Conservation (phyloP, 495 filamentous ascomycete species). For the Penicillium psychrofluorescens region DNA sequence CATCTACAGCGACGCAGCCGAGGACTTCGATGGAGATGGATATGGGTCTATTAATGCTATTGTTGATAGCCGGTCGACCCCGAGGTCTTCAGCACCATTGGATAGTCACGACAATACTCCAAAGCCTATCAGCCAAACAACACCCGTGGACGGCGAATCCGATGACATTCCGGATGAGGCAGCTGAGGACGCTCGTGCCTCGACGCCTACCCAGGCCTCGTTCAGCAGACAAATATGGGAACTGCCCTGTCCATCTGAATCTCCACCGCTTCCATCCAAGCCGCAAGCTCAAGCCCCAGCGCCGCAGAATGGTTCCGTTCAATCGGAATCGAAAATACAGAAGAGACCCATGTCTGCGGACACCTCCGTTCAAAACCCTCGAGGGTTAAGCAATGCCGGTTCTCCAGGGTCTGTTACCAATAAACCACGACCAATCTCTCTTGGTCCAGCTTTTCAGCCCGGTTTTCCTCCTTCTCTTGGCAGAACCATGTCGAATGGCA, state of each 20-base stretch:
- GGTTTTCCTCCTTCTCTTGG: slow-evolving; percentile 9
- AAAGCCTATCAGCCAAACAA: slow-evolving; percentile 4
- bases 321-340: slow-evolving; percentile 8
- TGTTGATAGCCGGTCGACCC: slow-evolving; percentile 48
- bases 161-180: slow-evolving; percentile 9
- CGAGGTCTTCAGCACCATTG: slow-evolving; percentile 8
- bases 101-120: slow-evolving; percentile 19
- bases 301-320: slow-evolving; percentile 3
- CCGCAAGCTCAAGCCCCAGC: slow-evolving; percentile 1
- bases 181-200: slow-evolving; percentile 15
- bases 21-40: slow-evolving; percentile 68
- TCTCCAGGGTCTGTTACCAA: slow-evolving; percentile 3
- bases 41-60: slow-evolving; percentile 84
- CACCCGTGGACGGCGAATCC: slow-evolving; percentile 6
- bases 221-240: slow-evolving; percentile 9
- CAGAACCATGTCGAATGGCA: slow-evolving; percentile 42
- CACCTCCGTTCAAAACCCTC: slow-evolving; percentile 10
- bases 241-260: slow-evolving; percentile 10
- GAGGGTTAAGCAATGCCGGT: slow-evolving; percentile 2
- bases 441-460: slow-evolving; percentile 16
- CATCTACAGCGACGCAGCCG: slow-evolving; percentile 83
- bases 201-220: slow-evolving; percentile 13
- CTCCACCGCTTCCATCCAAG: slow-evolving; percentile 14
- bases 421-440: slow-evolving; percentile 19
- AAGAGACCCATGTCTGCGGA: slow-evolving; percentile 18